Evolutionary conservation across 1,139 yeast genomes (phyloP).

Genomic region (Lodderomyces jiufengensis): DNA sequence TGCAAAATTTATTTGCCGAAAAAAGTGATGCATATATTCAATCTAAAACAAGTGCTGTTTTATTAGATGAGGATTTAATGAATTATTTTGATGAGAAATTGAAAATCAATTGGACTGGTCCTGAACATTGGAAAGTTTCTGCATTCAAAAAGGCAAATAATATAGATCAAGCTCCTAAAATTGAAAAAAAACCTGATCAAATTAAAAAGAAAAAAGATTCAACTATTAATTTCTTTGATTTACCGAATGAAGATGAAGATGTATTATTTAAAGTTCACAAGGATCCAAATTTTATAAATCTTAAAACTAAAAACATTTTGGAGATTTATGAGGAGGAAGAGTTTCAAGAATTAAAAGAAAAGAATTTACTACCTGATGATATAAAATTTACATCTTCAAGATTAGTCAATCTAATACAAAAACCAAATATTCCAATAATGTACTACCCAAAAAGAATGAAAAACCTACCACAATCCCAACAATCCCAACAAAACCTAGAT

Average conservation of each 20-base stretch:
- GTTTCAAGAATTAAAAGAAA: slow-evolving; percentile 22
- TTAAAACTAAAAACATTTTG: slow-evolving; percentile 21
- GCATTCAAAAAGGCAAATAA: slow-evolving; percentile 40
- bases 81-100: slow-evolving; percentile 73
- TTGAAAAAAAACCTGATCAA: slow-evolving; percentile 8
- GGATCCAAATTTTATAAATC: slow-evolving; percentile 25
- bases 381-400: slow-evolving; percentile 67
- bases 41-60: slow-evolving; percentile 24
- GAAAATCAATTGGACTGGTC: slow-evolving; percentile 81
- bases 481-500: slow-evolving; percentile 7
- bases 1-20: slow-evolving; percentile 23
- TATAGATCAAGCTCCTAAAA: slow-evolving; percentile 12
- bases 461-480: not conserved
- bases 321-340: not conserved
- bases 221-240: slow-evolving; percentile 49
- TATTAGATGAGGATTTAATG: slow-evolving; percentile 68
- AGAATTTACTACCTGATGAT: slow-evolving; percentile 67
- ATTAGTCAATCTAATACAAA: slow-evolving; percentile 64
- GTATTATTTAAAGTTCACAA: slow-evolving; percentile 49
- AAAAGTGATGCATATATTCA: slow-evolving; percentile 14
- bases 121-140: slow-evolving; percentile 88
- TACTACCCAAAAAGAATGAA: slow-evolving; percentile 22
- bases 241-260: slow-evolving; percentile 34
- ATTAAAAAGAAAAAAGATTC: slow-evolving; percentile 29
- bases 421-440: slow-evolving; percentile 49